Base-by-base conservation (phyloP, 768 basidiomycete genomes). In the Roridomyces roridus region DNA sequence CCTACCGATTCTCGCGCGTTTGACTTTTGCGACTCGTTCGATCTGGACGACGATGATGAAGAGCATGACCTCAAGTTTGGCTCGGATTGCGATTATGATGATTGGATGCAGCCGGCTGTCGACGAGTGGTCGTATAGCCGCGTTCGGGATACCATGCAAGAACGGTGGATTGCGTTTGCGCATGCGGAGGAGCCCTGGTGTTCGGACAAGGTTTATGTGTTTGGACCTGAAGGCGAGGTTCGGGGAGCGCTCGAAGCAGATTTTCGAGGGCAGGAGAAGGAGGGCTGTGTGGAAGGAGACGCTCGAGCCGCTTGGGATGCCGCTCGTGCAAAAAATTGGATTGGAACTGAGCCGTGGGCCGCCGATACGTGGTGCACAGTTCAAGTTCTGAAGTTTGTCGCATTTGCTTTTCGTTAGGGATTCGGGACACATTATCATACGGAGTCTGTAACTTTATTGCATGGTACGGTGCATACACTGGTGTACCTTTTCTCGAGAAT, bases 161-260 rank as follows among this genome's bases (percentile, higher is more conserved):
- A 84, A 59, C 79, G 83, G 37, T 92, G 91, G 91, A 80, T 92
- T 21, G 68, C 85, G 20, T 92, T 92, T 52, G 89, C 90, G 6
- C 70, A 89, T 67, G 89, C 88, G 6, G 85, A 88, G 67, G 80
- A 76, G 4, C 90, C 90, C 8, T 92, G 91, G 89, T 74, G 73
- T 53, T 82, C 80, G 55, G 82, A 85, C 55, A 88, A 84, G 71
- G 81, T 90, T 43, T 91, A 81, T 68, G 89, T 92, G 18, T 91
- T 92, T 62, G 91, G 91, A 5, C 91, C 91, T 0, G 90, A 92
- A 67, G 91, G 90, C 49, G 91, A 92, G 72, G 84, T 83, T n/a
- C 0, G 91, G 91, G 42, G 89, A 91, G 70, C 82, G 91, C 43
- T 84, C 82, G 14, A 74, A 69, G 51, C 71, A 75, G 24, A 87